Conservation (phyloP, 1,284 basidiomycete species). For the Heterobasidion occidentale region DNA sequence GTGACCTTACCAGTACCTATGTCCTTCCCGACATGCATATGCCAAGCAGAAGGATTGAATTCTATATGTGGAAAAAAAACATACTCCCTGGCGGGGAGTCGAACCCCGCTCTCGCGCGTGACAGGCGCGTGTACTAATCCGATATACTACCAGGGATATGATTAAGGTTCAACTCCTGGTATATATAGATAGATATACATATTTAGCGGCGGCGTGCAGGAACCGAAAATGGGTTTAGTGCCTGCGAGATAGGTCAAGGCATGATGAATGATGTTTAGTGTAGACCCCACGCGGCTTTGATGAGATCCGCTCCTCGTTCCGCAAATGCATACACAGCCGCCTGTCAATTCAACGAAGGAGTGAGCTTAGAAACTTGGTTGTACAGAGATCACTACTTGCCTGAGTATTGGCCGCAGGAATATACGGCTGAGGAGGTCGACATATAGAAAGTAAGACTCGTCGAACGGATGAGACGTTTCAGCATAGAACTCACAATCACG, state of each 20-base stretch:
- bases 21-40: too few relatives aligned
- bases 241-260: too few relatives aligned
- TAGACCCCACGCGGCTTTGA: background rate
- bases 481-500: background rate
- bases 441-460: background rate
- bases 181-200: background rate
- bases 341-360: background rate
- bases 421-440: background rate
- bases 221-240: too few relatives aligned
- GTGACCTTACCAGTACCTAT: too few relatives aligned
- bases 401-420: background rate
- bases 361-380: background rate
- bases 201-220: background rate
- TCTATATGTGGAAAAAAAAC: background rate
- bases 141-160: conserved; percentile 15
- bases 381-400: background rate
- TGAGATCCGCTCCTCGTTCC: background rate
- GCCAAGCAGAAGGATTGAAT: too few relatives aligned
- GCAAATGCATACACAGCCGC: background rate
- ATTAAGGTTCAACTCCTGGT: background rate
- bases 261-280: background rate
- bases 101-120: conserved; percentile 34
- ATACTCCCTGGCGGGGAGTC: conserved; percentile 31
- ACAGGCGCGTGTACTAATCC: conserved; percentile 18
- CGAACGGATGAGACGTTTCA: background rate